Percentiles rank a stretch among this genome's conserved stretches.
These are phyloP conservation scores for Cutaneotrichosporon sp. DNA, from an alignment of 1,284 basidiomycete genomes.

Conservation along the genomic window DNA sequence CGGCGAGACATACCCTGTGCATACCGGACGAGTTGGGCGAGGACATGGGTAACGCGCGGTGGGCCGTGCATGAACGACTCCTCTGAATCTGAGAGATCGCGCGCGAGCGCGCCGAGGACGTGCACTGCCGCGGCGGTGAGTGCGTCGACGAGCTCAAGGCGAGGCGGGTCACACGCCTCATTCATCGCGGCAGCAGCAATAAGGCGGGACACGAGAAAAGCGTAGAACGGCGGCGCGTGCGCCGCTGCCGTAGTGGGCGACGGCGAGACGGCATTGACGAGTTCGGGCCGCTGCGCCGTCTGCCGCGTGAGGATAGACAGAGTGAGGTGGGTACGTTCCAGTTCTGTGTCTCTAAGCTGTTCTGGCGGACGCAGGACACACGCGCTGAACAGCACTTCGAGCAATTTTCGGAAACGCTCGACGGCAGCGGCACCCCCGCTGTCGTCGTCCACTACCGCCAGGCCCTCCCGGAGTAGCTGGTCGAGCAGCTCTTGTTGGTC, in stretches of 20 bases:
- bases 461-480: constrained; percentile 34
- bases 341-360: background rate
- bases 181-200: constrained; percentile 27
- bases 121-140: constrained; percentile 16
- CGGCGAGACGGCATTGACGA: constrained; percentile 15
- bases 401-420: constrained; percentile 27
- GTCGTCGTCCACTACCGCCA: constrained; percentile 24
- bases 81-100: constrained; percentile 21
- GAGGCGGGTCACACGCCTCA: constrained; percentile 2
- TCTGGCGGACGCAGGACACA: constrained; percentile 31
- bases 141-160: constrained; percentile 9
- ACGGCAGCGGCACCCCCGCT: constrained; percentile 2
- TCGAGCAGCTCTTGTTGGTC: constrained; percentile 28
- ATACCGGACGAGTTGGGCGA: constrained; percentile 22
- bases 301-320: constrained; percentile 31
- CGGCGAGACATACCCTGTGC: constrained; percentile 24
- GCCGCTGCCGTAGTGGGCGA: constrained; percentile 3
- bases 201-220: constrained; percentile 39
- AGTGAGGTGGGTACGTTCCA: constrained; percentile 29
- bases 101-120: constrained; percentile 20
- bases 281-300: constrained; percentile 21
- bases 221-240: constrained; percentile 27
- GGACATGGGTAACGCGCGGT: constrained; percentile 14
- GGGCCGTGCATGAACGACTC: constrained; percentile 22
- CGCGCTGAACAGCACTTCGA: constrained; percentile 34